Percentiles rank a stretch among this genome's conserved stretches.
phyloP scores from a whole-genome alignment of 2,329 filamentous ascomycete genomes.

The Nothophaeocryptopus gaeumannii region DNA sequence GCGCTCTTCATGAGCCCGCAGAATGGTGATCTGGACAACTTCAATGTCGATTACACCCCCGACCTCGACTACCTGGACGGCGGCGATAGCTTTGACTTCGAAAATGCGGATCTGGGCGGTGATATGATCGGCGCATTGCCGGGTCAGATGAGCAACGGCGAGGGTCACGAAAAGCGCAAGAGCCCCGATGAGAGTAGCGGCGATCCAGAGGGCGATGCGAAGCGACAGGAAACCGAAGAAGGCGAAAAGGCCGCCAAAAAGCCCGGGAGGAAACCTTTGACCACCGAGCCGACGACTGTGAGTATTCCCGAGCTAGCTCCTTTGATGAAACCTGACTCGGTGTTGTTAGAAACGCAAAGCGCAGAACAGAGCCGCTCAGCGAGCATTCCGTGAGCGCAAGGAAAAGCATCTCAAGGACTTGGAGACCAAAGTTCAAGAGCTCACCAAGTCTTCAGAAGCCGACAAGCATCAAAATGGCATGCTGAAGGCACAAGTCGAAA shows the following conservation, averaged over 20 bases:
- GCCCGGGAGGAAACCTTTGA: slow-evolving; percentile 91
- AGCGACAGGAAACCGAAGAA: slow-evolving; percentile 78
- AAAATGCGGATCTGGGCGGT: slow-evolving; percentile 54
- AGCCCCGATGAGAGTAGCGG: slow-evolving; percentile 63
- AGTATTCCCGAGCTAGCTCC: slow-evolving; percentile 41
- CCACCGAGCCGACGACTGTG: slow-evolving; percentile 93
- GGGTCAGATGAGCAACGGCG: slow-evolving; percentile 40
- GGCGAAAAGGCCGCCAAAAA: slow-evolving; percentile 87
- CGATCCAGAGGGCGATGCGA: slow-evolving; percentile 65
- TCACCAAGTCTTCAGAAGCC: slow-evolving; percentile 77
- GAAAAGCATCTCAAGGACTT: slow-evolving; percentile 86
- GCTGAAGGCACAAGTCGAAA: slow-evolving; percentile 82
- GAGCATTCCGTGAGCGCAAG: slow-evolving; percentile 91
- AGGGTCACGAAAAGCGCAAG: slow-evolving; percentile 68
- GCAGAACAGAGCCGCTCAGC: slow-evolving; percentile 87
- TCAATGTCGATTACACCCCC: slow-evolving; percentile 55
- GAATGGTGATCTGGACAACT: slow-evolving; percentile 27
- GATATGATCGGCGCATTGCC: slow-evolving; percentile 76
- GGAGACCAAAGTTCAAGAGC: slow-evolving; percentile 64
- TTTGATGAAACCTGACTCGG: too few species aligned
- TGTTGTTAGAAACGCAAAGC: slow-evolving; percentile 80
- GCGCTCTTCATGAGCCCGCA: slow-evolving; percentile 32
- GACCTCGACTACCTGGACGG: slow-evolving; percentile 79
- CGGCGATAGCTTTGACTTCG: slow-evolving; percentile 74
- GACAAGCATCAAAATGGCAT: slow-evolving; percentile 82